These are phyloP conservation scores for Aspergillus panamensis DNA, from an alignment of 495 filamentous ascomycete genomes.

Conservation along the genomic window DNA sequence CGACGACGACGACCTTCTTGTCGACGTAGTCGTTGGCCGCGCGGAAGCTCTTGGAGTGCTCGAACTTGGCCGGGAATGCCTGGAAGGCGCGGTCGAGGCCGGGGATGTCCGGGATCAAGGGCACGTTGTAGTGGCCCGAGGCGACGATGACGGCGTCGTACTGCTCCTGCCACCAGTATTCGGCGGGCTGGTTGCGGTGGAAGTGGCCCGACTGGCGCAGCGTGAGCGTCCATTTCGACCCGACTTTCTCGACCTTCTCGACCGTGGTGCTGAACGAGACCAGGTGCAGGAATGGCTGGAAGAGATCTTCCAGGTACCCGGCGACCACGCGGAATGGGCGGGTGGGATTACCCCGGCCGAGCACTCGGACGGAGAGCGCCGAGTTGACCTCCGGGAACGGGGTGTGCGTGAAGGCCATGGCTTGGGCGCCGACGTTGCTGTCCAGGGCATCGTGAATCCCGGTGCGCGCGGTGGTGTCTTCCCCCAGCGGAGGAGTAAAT, in stretches of 20 bases:
- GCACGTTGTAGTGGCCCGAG: conserved; percentile 69
- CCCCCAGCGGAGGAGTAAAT: conserved; percentile 17
- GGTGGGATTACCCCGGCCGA: conserved; percentile 24
- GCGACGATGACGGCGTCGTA: conserved; percentile 72
- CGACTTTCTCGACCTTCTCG: conserved; percentile 26
- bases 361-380: conserved; percentile 20
- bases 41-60: conserved; percentile 30
- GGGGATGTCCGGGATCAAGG: conserved; percentile 56
- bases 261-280: conserved; percentile 31
- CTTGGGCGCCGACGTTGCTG: conserved; percentile 30
- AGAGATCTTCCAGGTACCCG: conserved; percentile 27
- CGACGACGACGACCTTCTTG: conserved; percentile 30
- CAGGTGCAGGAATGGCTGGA: conserved; percentile 22
- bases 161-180: conserved; percentile 34
- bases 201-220: conserved; percentile 24
- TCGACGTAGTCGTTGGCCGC: conserved; percentile 26
- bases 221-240: conserved; percentile 23
- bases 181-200: conserved; percentile 7
- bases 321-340: conserved; percentile 27
- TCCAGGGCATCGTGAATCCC: conserved; percentile 27
- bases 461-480: conserved; percentile 27
- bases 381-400: conserved; percentile 26
- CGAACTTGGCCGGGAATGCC: conserved; percentile 20
- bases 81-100: conserved; percentile 17
- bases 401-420: conserved; percentile 32